Evolutionary conservation across 768 basidiomycete genomes (phyloP), one percentile per base, ranked within the genome.

Genomic region (Infundibulicybe gibba): DNA sequence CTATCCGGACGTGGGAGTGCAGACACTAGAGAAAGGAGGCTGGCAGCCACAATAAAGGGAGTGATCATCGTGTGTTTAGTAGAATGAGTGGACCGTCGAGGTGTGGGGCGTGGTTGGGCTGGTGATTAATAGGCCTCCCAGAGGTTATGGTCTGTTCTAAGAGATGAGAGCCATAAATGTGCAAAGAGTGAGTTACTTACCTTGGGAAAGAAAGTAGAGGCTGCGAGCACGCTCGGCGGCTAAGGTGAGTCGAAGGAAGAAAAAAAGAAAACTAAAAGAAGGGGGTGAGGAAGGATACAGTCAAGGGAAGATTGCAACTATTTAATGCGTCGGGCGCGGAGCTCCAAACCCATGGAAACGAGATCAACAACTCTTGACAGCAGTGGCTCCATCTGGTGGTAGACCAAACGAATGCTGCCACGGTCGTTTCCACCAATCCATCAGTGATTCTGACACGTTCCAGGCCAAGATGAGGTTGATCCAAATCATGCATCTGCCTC

Each of bases 211-310:
- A 80, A 81, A 74, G 68, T 68, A 68, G 55, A 54, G 61, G 64
- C 63, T 70, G 80, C 77, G 76, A 80, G 80, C 71, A 70, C 69
- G 80, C 85, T 76, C 84, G 77, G 80, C 80, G 81, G 81, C 77
- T 62, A 68, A 63, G 60, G 60, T 61, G 65, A 71, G 68, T 63
- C 67, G 51, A 54, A 51, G 63, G 62, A 49, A 50, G 48, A 45
- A 54, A 47, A 53, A 42, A 57, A 54, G 58, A 54, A 55, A 20
- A 47, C 47, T 44, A 48, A 50, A 49, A 46, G 53, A 50, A 51
- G 56, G 43, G 53, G 54, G 54, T 54, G 56, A 44, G 41, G 39
- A 35, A 35, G 37, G 47, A 49, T 25, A 43, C 25, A 14, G 44
- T 14, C 25, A 25, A 35, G 17, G 39, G 19, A n/a, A 30, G 39